Conservation (phyloP, 1,284 basidiomycete genomes). For the Heterobasidion occidentale region DNA sequence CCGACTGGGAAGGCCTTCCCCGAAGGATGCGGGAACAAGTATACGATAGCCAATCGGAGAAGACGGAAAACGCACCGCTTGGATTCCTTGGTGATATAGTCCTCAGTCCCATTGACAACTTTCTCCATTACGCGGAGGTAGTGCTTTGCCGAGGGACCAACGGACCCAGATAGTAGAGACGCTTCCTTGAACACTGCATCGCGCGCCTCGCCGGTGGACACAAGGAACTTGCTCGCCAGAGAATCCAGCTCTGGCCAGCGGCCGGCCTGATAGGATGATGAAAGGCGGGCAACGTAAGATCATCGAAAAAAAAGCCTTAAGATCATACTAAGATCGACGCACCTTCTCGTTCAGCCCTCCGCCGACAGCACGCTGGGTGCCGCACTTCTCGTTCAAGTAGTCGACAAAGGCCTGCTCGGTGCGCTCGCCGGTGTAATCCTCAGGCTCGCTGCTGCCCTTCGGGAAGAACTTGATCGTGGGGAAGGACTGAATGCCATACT, state of each 20-base stretch:
- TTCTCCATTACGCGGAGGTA: conserved; percentile 94
- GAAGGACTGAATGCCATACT: conserved; percentile 71
- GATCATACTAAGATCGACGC: conserved; percentile 13
- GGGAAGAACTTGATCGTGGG: conserved; percentile 97
- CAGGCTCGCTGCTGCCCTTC: conserved; percentile 49
- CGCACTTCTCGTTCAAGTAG: conserved; percentile 85
- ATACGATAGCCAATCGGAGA: neutral
- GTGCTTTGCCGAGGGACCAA: conserved; percentile 59
- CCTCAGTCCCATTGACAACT: conserved; percentile 62
- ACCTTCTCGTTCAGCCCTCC: conserved; percentile 76
- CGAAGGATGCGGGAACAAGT: neutral
- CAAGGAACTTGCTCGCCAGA: conserved; percentile 75
- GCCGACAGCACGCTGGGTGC: conserved; percentile 75
- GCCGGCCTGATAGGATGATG: conserved; percentile 50
- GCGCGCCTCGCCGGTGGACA: conserved; percentile 46
- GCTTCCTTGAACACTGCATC: conserved; percentile 62
- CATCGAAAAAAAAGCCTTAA: neutral
- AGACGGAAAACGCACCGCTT: conserved; percentile 51
- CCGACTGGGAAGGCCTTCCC: neutral
- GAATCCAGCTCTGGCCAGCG: conserved; percentile 73
- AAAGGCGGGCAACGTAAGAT: no score
- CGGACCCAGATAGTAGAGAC: conserved; percentile 31
- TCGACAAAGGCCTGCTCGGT: conserved; percentile 62
- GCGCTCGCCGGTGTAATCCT: conserved; percentile 64
- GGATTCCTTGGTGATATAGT: conserved; percentile 83